Evolutionary conservation across 352 stramenopile genomes (phyloP), one percentile per base, ranked within the genome.

Genomic region (Phytophthora palmivora): DNA sequence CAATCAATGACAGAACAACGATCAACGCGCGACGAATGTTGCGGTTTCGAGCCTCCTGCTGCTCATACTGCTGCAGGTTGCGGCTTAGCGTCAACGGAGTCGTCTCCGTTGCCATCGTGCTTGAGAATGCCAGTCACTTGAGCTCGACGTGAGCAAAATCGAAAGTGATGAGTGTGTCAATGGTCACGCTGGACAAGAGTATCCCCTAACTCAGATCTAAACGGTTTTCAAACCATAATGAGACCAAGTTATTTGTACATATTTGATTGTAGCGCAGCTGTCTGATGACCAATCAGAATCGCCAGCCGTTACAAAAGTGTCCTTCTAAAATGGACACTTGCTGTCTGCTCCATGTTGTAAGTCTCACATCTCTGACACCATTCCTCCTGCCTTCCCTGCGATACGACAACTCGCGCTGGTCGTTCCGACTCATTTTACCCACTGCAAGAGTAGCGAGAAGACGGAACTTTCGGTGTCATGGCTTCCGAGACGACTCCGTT

Each of bases 401-500:
- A 72, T 59, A 32, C 15, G 48, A 72, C 63, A 64, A 64, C 46
- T 69, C 24, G n/a, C 45, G 22, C 33, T 53, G 21, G 42, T 42
- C 50, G 9, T 58, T 59, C 34, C 32, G 44, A 63, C 30, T 46
- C 39, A 63, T 55, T 67, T 49, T 28, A 46, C 39, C 14, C 43
- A 63, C 37, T 52, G 34, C 50, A 58, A 36, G 39, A 43, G 34
- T 16, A 22, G 34, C 30, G 28, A 26, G n/a, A 54, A 38, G 22
- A 63, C 34, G 21, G 7, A n/a, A n/a, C n/a, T n/a, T n/a, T n/a
- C 4, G 22, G 5, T 14, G 22, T 12, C n/a, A 67, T 69, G 64
- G 19, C 51, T 14, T 69, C 58, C 16, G 64, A 73, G 58, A 55
- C 58, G 53, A 73, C 58, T 12, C 64, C 64, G 30, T 19, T 73